Evolutionary conservation across 2,329 filamentous ascomycete genomes (phyloP).

Genomic region (Huntiella moniliformis): DNA sequence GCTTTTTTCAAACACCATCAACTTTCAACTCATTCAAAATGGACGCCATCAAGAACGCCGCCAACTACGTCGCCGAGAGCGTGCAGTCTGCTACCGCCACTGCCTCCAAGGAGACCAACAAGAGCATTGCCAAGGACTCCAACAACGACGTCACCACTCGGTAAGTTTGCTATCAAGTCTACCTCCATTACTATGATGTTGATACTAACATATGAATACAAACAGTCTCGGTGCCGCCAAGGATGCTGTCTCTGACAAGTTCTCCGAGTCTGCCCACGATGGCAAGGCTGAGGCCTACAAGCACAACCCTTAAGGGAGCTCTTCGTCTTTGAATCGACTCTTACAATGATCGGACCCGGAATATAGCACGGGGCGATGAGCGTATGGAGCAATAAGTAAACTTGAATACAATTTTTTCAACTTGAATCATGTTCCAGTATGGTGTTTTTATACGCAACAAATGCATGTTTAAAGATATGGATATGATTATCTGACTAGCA

Average conservation of each 20-base stretch:
- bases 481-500: no score
- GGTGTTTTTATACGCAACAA: no score
- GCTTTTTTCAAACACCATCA: background rate
- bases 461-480: no score
- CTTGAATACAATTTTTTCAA: no score
- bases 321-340: background rate
- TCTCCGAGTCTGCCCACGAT: slow-evolving; percentile 24
- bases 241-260: slow-evolving; percentile 31
- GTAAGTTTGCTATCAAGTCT: slow-evolving; percentile 18
- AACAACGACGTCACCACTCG: slow-evolving; percentile 35
- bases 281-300: slow-evolving; percentile 26
- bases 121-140: slow-evolving; percentile 45
- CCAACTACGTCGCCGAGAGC: slow-evolving; percentile 51
- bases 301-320: slow-evolving; percentile 14
- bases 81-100: slow-evolving; percentile 37
- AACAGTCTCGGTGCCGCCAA: slow-evolving; percentile 26
- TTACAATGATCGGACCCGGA: background rate
- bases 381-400: background rate
- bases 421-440: no score
- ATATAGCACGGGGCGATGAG: background rate
- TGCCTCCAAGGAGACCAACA: slow-evolving; percentile 52
- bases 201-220: slow-evolving; percentile 16
- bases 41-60: slow-evolving; percentile 39
- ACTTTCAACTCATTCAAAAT: slow-evolving; percentile 22
- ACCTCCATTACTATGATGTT: background rate